phyloP scores from a whole-genome alignment of 1,139 yeast species.

The Nakaseomyces uthaithaninus region DNA sequence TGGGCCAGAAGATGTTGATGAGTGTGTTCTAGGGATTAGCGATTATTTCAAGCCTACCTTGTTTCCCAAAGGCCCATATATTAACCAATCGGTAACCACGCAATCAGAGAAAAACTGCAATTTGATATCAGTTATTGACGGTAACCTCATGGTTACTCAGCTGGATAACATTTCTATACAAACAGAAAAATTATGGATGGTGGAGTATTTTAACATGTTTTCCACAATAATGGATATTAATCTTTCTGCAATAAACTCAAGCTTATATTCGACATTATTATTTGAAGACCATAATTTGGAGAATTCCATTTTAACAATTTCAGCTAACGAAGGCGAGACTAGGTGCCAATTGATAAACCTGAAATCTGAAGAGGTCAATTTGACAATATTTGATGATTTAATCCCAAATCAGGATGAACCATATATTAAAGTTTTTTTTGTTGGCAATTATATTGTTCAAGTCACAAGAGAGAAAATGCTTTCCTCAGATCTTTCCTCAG shows the following conservation, averaged over 20 bases:
- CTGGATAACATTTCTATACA: conserved; percentile 1
- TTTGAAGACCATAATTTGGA: background rate
- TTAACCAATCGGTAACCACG: background rate
- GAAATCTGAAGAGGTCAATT: background rate
- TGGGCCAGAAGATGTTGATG: background rate
- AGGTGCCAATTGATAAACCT: background rate
- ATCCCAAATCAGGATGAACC: background rate
- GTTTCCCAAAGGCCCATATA: conserved; percentile 3
- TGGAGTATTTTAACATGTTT: background rate
- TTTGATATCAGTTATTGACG: background rate
- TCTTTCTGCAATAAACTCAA: background rate
- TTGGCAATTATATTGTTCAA: background rate
- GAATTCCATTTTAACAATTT: background rate
- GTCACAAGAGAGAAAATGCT: background rate
- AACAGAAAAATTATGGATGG: background rate
- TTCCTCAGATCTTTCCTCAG: background rate
- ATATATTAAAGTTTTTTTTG: background rate
- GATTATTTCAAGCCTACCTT: conserved; percentile 1
- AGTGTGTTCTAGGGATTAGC: background rate
- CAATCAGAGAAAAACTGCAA: background rate
- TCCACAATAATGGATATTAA: background rate
- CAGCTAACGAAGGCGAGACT: background rate
- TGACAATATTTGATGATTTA: conserved; percentile 1
- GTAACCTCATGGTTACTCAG: background rate
- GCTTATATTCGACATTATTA: background rate